Base-by-base conservation (phyloP, 345 rosid genomes). In the Arabis hirsuta region DNA sequence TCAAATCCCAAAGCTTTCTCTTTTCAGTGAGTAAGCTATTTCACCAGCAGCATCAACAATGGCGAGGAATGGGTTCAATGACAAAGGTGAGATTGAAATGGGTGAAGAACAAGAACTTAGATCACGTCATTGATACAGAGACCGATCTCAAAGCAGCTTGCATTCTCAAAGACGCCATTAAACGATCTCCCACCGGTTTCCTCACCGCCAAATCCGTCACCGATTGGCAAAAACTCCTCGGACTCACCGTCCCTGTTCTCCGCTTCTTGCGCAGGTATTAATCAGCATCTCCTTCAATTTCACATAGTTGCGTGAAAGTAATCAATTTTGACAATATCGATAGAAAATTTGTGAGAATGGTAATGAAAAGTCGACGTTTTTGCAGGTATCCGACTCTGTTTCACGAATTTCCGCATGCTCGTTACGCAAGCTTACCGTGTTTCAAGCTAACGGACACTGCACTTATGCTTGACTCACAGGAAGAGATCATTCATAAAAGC, bases 141-240 rank as follows among this genome's bases (percentile, higher is more conserved):
- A 90, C 97, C 24, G 97, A 96, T 77, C 91, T 88, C 76, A 90
- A 90, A 73, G 96, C 99, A 12, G 94, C 99, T 76, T 90, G 84
- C 64, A 87, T 90, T 27, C 86, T 96, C 65, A 91, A 95, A 65
- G 98, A 95, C 76, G 97, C 98, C 24, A 88, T 95, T 27, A 88
- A 92, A 53, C 87, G 99, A 31, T 91, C 94, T 32, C 83, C 94
- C 22, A 85, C 88, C 34, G 97, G 87, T 20, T 96, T 90, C 79
- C 94, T 96, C 78, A 92, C 97, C 5, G 90, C 98, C 3, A 90
- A 87, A 78, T 88, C 98, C 55, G 82, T 95, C 54, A 75, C 89
- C 12, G 98, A 91, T 16, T 90, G 99, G 98, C 97, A 91, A 65
- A 92, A 87, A 72, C 89, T 89, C 67, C 94, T 92, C 44, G 98